Evolutionary conservation across 2,329 filamentous ascomycete species (phyloP).

Genomic region (Chrysosporium queenslandicum): DNA sequence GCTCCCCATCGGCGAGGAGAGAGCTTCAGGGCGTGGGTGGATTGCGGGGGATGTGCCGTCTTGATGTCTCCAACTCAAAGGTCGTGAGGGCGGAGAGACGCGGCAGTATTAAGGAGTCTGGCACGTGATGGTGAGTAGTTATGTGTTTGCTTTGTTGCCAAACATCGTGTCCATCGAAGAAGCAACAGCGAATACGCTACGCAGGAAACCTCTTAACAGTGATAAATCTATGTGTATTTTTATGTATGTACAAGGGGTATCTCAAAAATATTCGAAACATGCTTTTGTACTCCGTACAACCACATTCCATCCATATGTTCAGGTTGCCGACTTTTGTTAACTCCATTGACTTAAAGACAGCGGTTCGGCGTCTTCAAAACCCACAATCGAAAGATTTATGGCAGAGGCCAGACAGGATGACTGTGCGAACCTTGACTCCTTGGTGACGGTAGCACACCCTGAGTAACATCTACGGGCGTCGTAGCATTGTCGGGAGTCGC

Average conservation of each 20-base stretch:
- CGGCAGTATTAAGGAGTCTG: too few relatives aligned
- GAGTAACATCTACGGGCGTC: constrained; percentile 9
- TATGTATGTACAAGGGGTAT: neutral
- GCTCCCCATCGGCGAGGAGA: constrained; percentile 3
- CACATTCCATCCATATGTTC: too few relatives aligned
- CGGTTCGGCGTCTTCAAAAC: too few relatives aligned
- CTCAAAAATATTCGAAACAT: neutral
- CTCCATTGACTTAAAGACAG: neutral
- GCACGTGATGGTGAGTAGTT: too few relatives aligned
- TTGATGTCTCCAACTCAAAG: too few relatives aligned
- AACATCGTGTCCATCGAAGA: neutral
- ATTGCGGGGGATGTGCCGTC: neutral
- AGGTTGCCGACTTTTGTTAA: too few relatives aligned
- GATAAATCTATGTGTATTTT: neutral
- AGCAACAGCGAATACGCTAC: too few relatives aligned
- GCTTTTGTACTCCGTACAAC: too few relatives aligned
- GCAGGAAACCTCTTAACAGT: neutral
- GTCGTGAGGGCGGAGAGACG: neutral
- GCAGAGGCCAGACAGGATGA: neutral
- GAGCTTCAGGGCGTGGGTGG: neutral
- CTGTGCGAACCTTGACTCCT: neutral
- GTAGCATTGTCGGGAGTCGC: constrained; percentile 1
- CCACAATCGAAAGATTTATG: too few relatives aligned
- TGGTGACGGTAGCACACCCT: constrained; percentile 11
- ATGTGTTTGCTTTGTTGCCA: neutral